Percentiles rank a stretch among this genome's conserved stretches.
These are phyloP conservation scores for Lanmaoa rubissima DNA, from an alignment of 768 basidiomycete species.

Conservation along the genomic window DNA sequence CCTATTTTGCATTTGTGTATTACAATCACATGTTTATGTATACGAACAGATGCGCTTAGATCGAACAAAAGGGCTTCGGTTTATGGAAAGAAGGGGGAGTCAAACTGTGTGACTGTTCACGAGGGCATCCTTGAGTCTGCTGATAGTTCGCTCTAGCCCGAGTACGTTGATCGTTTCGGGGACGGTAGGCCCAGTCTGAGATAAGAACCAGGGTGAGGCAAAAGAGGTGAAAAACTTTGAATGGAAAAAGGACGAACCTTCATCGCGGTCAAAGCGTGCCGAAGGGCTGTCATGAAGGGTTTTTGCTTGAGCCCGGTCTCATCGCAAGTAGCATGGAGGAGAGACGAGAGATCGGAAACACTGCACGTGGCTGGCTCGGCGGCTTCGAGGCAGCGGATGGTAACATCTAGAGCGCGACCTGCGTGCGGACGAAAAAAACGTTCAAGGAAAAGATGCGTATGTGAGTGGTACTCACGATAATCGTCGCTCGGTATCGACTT, in stretches of 20 bases:
- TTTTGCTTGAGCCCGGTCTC: slow-evolving; percentile 42
- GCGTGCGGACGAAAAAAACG: too few relatives aligned
- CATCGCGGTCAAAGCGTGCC: slow-evolving; percentile 79
- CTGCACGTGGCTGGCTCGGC: neutral
- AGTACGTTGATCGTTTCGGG: slow-evolving; percentile 40
- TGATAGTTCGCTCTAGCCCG: slow-evolving; percentile 28
- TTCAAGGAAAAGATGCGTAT: neutral
- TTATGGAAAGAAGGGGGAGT: neutral
- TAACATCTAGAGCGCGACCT: slow-evolving; percentile 12
- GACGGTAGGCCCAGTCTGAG: slow-evolving; percentile 43
- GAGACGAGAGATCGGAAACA: slow-evolving; percentile 28
- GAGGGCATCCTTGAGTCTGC: slow-evolving; percentile 19
- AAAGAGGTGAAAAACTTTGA: neutral
- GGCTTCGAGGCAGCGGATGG: slow-evolving; percentile 1
- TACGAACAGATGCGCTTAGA: neutral
- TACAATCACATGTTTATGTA: neutral
- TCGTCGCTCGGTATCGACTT: slow-evolving; percentile 39
- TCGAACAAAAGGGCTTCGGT: neutral
- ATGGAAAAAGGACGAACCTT: slow-evolving; percentile 51
- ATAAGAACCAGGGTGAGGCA: neutral
- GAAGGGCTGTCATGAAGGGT: slow-evolving; percentile 65
- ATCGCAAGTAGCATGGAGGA: slow-evolving; percentile 47
- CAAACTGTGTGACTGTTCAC: neutral
- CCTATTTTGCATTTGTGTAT: neutral
- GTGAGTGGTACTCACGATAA: slow-evolving; percentile 40